Evolutionary conservation across 495 filamentous ascomycete species (phyloP), one percentile per base, ranked within the genome.

Genomic region (Penicillium steckii): DNA sequence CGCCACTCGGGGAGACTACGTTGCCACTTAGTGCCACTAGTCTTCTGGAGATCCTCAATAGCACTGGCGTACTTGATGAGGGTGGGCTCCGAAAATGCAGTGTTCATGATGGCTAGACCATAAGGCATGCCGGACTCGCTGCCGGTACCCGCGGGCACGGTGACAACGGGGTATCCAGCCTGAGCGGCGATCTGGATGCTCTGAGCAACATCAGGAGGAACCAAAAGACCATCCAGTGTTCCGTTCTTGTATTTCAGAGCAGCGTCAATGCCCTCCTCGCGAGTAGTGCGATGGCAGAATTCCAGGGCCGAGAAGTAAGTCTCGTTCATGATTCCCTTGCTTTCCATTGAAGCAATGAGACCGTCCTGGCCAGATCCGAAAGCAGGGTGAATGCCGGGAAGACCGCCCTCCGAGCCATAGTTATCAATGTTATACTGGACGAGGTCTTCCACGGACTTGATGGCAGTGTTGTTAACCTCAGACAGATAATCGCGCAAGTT

Each of bases 341-440:
- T 80, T 47, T 71, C 80, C 8, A 85, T 67, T 13, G 79, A 81
- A 2, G 81, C 85, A 15, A 83, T 68, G 61, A 90, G 84, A 23
- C 79, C 75, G 52, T 89, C 87, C 67, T 90, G 87, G 27, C 87
- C 87, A 18, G 82, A 84, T 48, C 75, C 74, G 61, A 87, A 89
- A 22, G 86, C 87, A 1, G 86, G 85, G 58, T 80, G 67, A 13
- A 81, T 75, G 53, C 73, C 71, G 1, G 85, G 83, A 13, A 72
- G 56, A n/a, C 86, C 87, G 43, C 87, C 87, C 71, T 91, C 87
- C n/a, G 74, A 77, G 40, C 80, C 85, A 59, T 70, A 71, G 61
- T 88, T 85, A 50, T 80, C 78, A 53, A 72, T 73, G 64, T 91
- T 90, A 70, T 84, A 89, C 63, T 76, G 61, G 25, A 89, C 77